Evolutionary conservation across 1,139 yeast species (phyloP).

Genomic region (Pichiaceae sp.): DNA sequence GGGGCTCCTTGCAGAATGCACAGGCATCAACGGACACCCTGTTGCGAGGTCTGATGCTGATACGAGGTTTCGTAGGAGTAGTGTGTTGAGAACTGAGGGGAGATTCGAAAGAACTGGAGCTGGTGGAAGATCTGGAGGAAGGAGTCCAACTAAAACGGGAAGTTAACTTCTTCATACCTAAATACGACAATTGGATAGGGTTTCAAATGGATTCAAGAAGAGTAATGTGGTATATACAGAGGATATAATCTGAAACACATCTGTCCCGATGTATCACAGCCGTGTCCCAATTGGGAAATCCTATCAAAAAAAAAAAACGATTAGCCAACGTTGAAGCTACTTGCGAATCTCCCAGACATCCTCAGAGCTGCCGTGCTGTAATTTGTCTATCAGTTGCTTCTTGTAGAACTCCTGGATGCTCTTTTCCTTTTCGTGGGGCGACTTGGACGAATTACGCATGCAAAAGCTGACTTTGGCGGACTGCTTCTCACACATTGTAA

Average conservation of each 20-base stretch:
- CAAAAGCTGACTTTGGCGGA: constrained; percentile 79
- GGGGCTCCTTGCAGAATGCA: constrained; percentile 12
- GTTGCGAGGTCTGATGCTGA: not conserved
- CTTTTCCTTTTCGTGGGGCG: constrained; percentile 39
- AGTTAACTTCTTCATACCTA: not conserved
- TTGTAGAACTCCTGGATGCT: constrained; percentile 68
- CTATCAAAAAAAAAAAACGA: no score
- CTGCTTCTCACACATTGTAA: constrained; percentile 62
- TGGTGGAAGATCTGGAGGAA: not conserved
- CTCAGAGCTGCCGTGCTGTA: constrained; percentile 65
- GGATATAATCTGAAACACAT: not conserved
- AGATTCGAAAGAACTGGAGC: not conserved
- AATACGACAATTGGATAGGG: not conserved
- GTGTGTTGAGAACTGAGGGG: not conserved
- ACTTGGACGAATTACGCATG: constrained; percentile 42
- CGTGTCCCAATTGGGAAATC: not conserved
- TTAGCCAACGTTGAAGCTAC: not conserved
- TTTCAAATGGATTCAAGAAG: not conserved
- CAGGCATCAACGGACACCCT: constrained; percentile 4
- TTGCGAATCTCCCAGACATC: constrained; percentile 65
- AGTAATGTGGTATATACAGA: not conserved
- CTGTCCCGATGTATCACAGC: not conserved
- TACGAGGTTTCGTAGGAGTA: constrained; percentile 1
- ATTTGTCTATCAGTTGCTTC: constrained; percentile 50
- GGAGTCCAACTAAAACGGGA: not conserved